Conservation (phyloP, 2,329 filamentous ascomycete species). For the Onygenales sp. region DNA sequence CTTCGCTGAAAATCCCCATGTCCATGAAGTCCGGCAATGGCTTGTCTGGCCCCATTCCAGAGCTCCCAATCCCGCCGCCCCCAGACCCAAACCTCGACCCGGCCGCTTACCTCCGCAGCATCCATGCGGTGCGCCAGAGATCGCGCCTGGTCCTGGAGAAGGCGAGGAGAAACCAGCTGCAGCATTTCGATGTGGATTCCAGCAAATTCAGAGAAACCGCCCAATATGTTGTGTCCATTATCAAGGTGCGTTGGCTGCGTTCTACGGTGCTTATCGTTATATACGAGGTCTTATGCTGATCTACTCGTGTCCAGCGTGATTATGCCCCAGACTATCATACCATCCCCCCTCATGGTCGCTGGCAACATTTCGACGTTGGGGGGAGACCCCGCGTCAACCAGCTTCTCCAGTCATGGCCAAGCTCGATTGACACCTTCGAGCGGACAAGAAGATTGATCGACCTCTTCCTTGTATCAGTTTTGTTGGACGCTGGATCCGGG, state of each 20-base stretch:
- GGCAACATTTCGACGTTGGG: constrained; percentile 56
- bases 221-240: constrained; percentile 80
- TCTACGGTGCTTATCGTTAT: background rate
- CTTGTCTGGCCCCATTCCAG: constrained; percentile 50
- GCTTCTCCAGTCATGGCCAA: constrained; percentile 39
- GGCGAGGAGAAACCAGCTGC: constrained; percentile 65
- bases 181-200: constrained; percentile 84
- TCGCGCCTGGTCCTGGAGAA: constrained; percentile 65
- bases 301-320: constrained; percentile 42
- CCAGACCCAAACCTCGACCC: constrained; percentile 84
- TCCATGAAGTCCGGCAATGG: constrained; percentile 37
- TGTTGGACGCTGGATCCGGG: constrained; percentile 68
- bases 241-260: constrained; percentile 56
- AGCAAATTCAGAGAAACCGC: constrained; percentile 75
- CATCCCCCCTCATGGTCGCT: constrained; percentile 71
- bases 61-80: constrained; percentile 70
- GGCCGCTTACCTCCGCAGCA: constrained; percentile 79
- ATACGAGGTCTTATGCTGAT: background rate
- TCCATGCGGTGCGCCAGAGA: constrained; percentile 77
- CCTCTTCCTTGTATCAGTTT: constrained; percentile 52
- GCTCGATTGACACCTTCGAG: constrained; percentile 36
- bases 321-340: constrained; percentile 57
- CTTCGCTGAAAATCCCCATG: constrained; percentile 41
- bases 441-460: constrained; percentile 48
- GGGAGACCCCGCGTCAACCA: constrained; percentile 40